Evolutionary conservation across 305 asterid genomes (phyloP).

Genomic region (Coffea humblotiana): DNA sequence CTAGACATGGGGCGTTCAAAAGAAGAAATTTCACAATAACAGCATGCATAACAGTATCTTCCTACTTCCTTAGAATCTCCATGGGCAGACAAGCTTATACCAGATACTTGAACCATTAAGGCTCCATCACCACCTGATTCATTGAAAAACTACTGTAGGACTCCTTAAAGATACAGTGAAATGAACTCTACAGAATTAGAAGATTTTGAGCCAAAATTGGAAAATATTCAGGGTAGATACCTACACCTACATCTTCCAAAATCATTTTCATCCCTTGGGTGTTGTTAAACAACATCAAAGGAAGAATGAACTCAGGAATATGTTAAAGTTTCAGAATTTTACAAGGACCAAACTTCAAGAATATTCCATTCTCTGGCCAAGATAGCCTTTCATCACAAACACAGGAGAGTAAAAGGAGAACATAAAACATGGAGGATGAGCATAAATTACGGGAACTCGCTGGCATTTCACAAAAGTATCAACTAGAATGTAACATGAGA

Average conservation of each 20-base stretch:
- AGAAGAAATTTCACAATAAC: background rate
- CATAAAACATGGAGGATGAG: no score
- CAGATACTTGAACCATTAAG: background rate
- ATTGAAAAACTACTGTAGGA: background rate
- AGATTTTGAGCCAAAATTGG: background rate
- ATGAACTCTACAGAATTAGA: background rate
- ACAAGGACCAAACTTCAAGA: no score
- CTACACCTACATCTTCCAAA: background rate
- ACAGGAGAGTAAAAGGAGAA: no score
- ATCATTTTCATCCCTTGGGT: background rate
- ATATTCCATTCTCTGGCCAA: no score
- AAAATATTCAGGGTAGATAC: background rate
- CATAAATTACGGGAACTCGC: no score
- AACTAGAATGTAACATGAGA: no score
- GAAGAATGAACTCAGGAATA: background rate
- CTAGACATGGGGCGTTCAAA: background rate
- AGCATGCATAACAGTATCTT: background rate
- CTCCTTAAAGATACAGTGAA: background rate
- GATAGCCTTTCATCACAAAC: no score
- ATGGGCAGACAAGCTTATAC: background rate
- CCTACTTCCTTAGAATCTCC: background rate
- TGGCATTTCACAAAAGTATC: no score
- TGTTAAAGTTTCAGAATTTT: no score
- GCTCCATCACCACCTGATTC: background rate
- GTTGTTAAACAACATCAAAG: background rate